phyloP scores from a whole-genome alignment of 176 grass and related monocot species.

The Paspalum notatum region DNA sequence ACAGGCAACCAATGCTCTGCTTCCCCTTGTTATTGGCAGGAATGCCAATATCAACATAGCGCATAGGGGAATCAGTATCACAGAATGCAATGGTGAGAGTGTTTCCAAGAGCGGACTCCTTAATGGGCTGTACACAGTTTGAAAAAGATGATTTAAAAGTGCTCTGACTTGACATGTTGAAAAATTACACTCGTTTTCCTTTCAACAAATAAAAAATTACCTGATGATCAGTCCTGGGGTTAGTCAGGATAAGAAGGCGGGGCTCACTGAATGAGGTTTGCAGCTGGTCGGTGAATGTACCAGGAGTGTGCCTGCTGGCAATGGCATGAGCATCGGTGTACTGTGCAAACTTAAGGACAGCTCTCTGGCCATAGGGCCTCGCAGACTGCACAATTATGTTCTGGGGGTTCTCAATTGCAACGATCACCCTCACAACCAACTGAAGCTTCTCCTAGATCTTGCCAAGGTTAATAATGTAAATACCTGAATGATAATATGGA shows the following conservation, averaged over 20 bases:
- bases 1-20: conserved; percentile 86
- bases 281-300: conserved; percentile 95
- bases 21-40: conserved; percentile 98
- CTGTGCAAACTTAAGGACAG: conserved; percentile 89
- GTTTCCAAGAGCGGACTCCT: conserved; percentile 91
- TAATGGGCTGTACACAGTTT: conserved; percentile 67
- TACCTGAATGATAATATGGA: conserved; percentile 44
- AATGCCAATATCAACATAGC: conserved; percentile 92
- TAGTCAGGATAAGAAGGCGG: conserved; percentile 89
- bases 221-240: conserved; percentile 91
- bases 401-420: conserved; percentile 82
- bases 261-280: conserved; percentile 89
- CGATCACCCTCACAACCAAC: conserved; percentile 78
- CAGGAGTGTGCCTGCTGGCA: conserved; percentile 89
- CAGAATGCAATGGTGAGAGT: conserved; percentile 93
- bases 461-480: conserved; percentile 85
- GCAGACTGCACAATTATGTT: conserved; percentile 95
- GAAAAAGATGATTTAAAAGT: not conserved
- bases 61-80: conserved; percentile 93
- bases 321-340: conserved; percentile 91
- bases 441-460: conserved; percentile 91
- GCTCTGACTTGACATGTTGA: not conserved
- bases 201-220: conserved; percentile 36
- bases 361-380: conserved; percentile 87
- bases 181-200: not conserved